Conservation (phyloP, 306 rosid species). For the Quercus dentata region DNA sequence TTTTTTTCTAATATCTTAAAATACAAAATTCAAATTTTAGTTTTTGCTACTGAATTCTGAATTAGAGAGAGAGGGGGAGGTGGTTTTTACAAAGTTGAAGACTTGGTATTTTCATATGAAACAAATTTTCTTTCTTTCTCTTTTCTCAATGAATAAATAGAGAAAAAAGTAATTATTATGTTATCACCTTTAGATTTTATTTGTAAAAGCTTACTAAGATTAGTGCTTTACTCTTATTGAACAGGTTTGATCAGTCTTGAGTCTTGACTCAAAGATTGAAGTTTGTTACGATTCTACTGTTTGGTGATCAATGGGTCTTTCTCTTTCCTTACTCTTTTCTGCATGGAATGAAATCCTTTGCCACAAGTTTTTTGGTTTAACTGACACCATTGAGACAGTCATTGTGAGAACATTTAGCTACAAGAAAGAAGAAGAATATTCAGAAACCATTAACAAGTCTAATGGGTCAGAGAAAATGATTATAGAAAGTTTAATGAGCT, state of each 20-base stretch:
- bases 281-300: not conserved
- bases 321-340: constrained; percentile 22
- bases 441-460: not conserved
- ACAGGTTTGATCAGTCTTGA: constrained; percentile 4
- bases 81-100: not conserved
- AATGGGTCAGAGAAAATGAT: not conserved
- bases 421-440: constrained; percentile 1
- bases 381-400: not conserved
- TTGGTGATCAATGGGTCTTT: constrained; percentile 20
- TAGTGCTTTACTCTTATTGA: not conserved
- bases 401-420: constrained; percentile 1
- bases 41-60: not conserved
- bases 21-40: not conserved
- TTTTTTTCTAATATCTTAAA: not conserved
- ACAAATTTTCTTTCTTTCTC: not conserved
- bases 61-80: not conserved
- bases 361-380: not conserved
- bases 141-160: not conserved
- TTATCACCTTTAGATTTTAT: not conserved
- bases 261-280: not conserved
- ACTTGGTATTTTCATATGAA: not conserved
- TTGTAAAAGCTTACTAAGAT: not conserved
- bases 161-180: not conserved
- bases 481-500: constrained; percentile 2
- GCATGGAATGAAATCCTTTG: constrained; percentile 17